Evolutionary conservation across 202 grass and related monocot species (phyloP), one percentile per base, ranked within the genome.

Genomic region (Panicum hallii): DNA sequence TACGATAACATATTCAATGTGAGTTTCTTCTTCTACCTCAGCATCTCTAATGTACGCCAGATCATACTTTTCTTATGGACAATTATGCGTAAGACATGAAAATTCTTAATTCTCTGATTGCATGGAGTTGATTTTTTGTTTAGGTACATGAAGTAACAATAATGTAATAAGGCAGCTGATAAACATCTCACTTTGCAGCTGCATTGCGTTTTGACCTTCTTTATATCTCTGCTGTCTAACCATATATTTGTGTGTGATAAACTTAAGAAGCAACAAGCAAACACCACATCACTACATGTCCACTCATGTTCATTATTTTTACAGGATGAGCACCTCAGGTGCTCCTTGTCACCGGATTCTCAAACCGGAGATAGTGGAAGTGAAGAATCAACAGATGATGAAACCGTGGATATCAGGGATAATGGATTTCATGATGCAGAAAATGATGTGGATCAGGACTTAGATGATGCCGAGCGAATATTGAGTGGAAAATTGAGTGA

Each of bases 361-460:
- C 97, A 92, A 79, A 90, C 88, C 63, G 92, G 93, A 87, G 93
- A 93, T 61, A 97, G 88, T 63, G 88, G 82, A 66, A 99, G 87
- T 90, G 93, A 94, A 86, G 97, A 92, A 63, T 99, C 93, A 57
- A 84, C 90, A 61, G 90, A 90, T 83, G 86, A 94, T 79, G 93
- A 86, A 77, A 92, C 87, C 70, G 72, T 89, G 22, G 90, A 90
- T 88, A 83, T 83, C 45, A 94, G 94, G 85, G 93, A 84, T 54
- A 99, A 92, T 89, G 93, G 97, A 11, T 97, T 94, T 87, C 93
- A 99, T 48, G 90, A 97, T 87, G 93, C 88, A 80, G 97, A 97
- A 86, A 91, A 92, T 87, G 93, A 95, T 90, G 90, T 75, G 34
- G 93, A 99, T 88, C 93, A 89, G 63, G 97, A 97, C 82, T 67